Conservation (phyloP, 768 basidiomycete genomes). For the Boletus rufocinnamomeus region DNA sequence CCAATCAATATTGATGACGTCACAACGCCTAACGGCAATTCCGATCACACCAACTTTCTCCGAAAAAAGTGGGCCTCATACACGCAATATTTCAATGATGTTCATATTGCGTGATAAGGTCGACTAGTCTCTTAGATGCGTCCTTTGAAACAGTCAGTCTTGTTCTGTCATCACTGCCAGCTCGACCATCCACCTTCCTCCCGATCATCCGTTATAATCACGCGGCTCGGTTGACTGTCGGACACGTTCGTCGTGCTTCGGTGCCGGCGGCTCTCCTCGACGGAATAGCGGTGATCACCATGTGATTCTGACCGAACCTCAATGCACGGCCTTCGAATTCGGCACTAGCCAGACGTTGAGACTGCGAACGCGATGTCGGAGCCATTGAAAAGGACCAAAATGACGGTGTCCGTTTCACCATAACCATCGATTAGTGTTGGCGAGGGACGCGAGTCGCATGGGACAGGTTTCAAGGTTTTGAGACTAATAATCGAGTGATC, state of each 20-base stretch:
- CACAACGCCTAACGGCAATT: background rate
- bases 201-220: slow-evolving; percentile 4
- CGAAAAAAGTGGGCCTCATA: too few species aligned
- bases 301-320: slow-evolving; percentile 3
- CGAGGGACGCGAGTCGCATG: background rate
- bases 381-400: background rate
- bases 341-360: background rate
- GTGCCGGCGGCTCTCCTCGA: slow-evolving; percentile 9
- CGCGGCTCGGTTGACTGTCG: slow-evolving; percentile 8
- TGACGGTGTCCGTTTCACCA: background rate
- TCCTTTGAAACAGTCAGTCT: background rate
- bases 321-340: background rate
- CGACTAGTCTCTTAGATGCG: background rate
- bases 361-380: background rate
- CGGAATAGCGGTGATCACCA: slow-evolving; percentile 4
- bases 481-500: background rate
- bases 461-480: background rate
- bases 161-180: slow-evolving; percentile 1
- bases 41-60: too few species aligned
- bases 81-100: background rate
- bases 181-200: background rate
- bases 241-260: slow-evolving; percentile 5
- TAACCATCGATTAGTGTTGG: too few species aligned
- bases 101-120: background rate
- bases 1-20: background rate